Evolutionary conservation across 2,329 filamentous ascomycete species (phyloP).

Genomic region (Cladophialophora carrionii): DNA sequence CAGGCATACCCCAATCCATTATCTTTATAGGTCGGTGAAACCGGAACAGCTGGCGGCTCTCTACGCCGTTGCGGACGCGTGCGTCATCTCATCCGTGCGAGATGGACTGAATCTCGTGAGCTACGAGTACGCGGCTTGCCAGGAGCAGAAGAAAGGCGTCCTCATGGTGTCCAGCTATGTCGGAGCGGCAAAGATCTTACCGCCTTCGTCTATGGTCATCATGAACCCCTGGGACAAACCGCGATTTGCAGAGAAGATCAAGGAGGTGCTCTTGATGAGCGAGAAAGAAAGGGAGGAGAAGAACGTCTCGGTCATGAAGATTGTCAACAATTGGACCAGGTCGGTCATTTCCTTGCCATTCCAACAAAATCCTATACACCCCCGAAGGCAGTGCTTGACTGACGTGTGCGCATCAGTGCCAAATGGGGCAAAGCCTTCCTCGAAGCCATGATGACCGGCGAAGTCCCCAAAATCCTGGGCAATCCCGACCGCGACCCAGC

Average conservation of each 20-base stretch:
- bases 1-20: slow-evolving; percentile 95
- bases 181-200: slow-evolving; percentile 88
- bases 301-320: slow-evolving; percentile 17
- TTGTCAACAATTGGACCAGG: slow-evolving; percentile 32
- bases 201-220: slow-evolving; percentile 72
- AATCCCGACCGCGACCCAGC: slow-evolving; percentile 11
- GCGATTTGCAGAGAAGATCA: slow-evolving; percentile 83
- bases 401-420: slow-evolving; percentile 8
- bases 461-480: slow-evolving; percentile 15
- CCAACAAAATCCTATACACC: not conserved
- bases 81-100: slow-evolving; percentile 83
- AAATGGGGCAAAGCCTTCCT: slow-evolving; percentile 30
- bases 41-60: slow-evolving; percentile 93
- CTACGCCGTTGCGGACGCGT: slow-evolving; percentile 85
- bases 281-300: slow-evolving; percentile 21
- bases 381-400: not conserved
- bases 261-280: slow-evolving; percentile 81
- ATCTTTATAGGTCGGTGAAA: slow-evolving; percentile 89
- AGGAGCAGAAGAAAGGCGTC: slow-evolving; percentile 80
- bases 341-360: not conserved
- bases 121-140: slow-evolving; percentile 94
- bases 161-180: slow-evolving; percentile 95
- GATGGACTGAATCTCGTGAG: slow-evolving; percentile 98
- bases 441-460: slow-evolving; percentile 21
- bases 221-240: slow-evolving; percentile 97